These are phyloP conservation scores for Trichoderma orchidacearum DNA, from an alignment of 495 filamentous ascomycete species.

Conservation along the genomic window DNA sequence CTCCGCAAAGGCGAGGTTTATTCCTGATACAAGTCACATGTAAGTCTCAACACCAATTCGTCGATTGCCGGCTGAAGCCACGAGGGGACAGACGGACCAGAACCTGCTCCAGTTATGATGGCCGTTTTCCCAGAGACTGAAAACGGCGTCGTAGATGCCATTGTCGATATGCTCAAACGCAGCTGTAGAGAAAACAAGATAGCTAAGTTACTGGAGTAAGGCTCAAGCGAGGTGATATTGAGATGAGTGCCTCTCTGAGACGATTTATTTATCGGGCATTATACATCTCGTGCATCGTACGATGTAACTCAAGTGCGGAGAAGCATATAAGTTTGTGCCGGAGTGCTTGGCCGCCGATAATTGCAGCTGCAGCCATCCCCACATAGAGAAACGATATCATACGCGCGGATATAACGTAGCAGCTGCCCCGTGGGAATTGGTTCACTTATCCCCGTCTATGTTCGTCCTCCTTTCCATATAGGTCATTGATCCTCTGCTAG, in stretches of 20 bases:
- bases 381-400: not conserved
- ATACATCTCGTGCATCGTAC: no score
- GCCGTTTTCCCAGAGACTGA: conserved; percentile 46
- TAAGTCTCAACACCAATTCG: not conserved
- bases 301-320: not conserved
- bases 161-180: not conserved
- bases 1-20: conserved; percentile 47
- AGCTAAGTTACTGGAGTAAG: no score
- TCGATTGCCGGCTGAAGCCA: no score
- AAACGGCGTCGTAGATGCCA: not conserved
- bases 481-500: not conserved
- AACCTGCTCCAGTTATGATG: conserved; percentile 60
- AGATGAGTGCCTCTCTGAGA: no score
- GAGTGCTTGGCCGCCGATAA: no score
- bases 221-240: no score
- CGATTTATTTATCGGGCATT: no score
- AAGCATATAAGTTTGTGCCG: not conserved
- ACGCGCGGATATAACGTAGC: not conserved
- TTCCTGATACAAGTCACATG: conserved; percentile 8
- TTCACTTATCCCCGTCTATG: not conserved
- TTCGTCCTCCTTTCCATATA: not conserved
- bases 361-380: not conserved
- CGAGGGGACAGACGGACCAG: conserved; percentile 38
- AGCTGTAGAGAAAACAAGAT: no score
- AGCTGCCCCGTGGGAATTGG: no score